Conservation (phyloP, 2,329 filamentous ascomycete species). For the Moelleriella libera region DNA sequence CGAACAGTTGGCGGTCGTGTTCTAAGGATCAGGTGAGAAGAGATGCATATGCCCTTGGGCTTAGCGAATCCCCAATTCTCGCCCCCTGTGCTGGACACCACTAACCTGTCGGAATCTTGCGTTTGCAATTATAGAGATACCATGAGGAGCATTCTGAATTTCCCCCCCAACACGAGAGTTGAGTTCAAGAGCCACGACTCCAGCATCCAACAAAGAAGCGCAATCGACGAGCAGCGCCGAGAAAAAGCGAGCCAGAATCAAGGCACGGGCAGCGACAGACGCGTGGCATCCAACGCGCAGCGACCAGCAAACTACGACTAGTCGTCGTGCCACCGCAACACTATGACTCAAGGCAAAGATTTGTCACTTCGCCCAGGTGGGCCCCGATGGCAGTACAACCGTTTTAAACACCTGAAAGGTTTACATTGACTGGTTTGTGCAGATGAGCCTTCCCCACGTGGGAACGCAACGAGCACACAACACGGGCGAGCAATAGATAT, state of each 20-base stretch:
- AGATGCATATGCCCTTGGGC: neutral
- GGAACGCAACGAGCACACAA: too few relatives aligned
- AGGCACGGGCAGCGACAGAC: constrained; percentile 20
- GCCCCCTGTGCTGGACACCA: too few relatives aligned
- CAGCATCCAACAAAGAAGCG: constrained; percentile 81
- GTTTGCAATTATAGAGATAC: constrained; percentile 51
- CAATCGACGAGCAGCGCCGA: constrained; percentile 81
- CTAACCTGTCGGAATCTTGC: too few relatives aligned
- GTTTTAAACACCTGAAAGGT: too few relatives aligned
- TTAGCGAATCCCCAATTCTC: too few relatives aligned
- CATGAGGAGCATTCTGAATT: constrained; percentile 77
- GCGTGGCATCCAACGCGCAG: constrained; percentile 14
- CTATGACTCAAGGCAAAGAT: too few relatives aligned
- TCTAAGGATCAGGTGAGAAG: constrained; percentile 77
- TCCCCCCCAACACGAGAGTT: constrained; percentile 79
- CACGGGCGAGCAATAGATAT: too few relatives aligned
- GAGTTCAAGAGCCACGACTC: constrained; percentile 95
- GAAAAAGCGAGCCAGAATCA: constrained; percentile 53
- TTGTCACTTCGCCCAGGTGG: too few relatives aligned
- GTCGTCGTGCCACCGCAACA: too few relatives aligned
- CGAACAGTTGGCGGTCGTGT: constrained; percentile 85
- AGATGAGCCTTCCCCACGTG: too few relatives aligned
- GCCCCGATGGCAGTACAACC: too few relatives aligned
- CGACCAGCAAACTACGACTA: constrained; percentile 17
- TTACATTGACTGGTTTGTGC: too few relatives aligned